Base-by-base conservation (phyloP, 2,329 filamentous ascomycete species). In the Aspergillus sp. region DNA sequence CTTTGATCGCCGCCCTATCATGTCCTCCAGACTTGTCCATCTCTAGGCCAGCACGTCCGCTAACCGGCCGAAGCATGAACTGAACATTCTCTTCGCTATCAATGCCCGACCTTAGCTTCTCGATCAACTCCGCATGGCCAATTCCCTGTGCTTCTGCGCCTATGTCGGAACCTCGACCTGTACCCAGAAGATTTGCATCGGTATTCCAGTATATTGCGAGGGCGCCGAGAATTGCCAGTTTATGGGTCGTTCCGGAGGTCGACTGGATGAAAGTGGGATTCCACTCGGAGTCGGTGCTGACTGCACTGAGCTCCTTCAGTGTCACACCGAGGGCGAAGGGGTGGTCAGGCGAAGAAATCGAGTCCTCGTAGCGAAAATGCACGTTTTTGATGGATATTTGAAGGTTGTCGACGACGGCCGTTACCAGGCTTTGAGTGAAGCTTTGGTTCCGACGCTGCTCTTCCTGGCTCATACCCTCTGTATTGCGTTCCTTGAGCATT, bases 311-410 rank as follows among this genome's bases (percentile, higher is more conserved):
- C 77, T 98, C 94, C 72, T 96, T 90, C 59, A 99, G 85, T 0
- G 93, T 99, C 62, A 99, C 75, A 52, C 96, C 95, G 5, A 96
- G 85, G 5, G 95, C 92, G 70, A 99, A 99, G 0, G 96, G 94
- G 74, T 99, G 95, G 0, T 92, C 93, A 0, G 94, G 93, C 8
- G 93, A 91, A 19, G 95, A 96, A 70, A 99, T 92, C 13, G 94
- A 93, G 78, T 99, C 95, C 78, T 99, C 95, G 77, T 99, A 99
- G 69, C 95, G 91, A 65, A 99, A 86, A 75, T 99, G 95, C 62
- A 99, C 96, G 74, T 98, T 99, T 82, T 96, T 98, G 77, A 99
- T 88, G 23, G 90, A 95, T 69, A 99, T 91, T 77, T 99, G 95
- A 42, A 99, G 83, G 72, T 99, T 99, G 82, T 99, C 95, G 72